Conservation (phyloP, 768 basidiomycete species). For the Mycena metata region DNA sequence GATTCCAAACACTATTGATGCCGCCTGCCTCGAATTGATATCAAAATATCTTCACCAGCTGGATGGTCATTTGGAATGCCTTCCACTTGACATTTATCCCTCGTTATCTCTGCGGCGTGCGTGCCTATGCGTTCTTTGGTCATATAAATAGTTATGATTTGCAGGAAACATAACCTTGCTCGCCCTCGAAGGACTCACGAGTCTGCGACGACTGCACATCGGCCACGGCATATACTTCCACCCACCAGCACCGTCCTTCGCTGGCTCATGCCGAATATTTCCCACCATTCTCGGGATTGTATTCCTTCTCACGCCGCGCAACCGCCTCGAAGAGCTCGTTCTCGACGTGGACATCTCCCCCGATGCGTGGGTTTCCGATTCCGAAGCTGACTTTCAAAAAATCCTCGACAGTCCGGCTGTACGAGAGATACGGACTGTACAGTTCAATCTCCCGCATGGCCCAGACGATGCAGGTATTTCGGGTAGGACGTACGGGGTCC, state of each 20-base stretch:
- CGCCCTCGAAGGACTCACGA: background rate
- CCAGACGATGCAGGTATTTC: no score
- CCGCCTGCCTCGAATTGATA: background rate
- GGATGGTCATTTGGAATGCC: background rate
- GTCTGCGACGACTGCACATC: background rate
- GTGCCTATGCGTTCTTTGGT: background rate
- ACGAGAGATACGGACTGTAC: no score
- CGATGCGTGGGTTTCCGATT: no score
- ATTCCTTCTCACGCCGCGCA: background rate
- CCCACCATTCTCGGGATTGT: background rate
- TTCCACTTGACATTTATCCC: background rate
- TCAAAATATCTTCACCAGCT: background rate
- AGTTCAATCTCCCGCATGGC: no score
- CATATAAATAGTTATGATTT: background rate
- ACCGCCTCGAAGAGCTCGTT: background rate
- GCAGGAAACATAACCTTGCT: background rate
- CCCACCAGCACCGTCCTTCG: background rate
- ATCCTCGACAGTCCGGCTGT: no score
- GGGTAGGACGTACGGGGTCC: no score
- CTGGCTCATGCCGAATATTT: background rate
- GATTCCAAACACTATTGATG: background rate
- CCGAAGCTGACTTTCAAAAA: no score
- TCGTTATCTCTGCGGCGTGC: background rate
- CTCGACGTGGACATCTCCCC: slow-evolving; percentile 3
- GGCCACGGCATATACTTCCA: slow-evolving; percentile 5